Conservation (phyloP, 176 grass and related monocot species). For the Poa pratensis region DNA sequence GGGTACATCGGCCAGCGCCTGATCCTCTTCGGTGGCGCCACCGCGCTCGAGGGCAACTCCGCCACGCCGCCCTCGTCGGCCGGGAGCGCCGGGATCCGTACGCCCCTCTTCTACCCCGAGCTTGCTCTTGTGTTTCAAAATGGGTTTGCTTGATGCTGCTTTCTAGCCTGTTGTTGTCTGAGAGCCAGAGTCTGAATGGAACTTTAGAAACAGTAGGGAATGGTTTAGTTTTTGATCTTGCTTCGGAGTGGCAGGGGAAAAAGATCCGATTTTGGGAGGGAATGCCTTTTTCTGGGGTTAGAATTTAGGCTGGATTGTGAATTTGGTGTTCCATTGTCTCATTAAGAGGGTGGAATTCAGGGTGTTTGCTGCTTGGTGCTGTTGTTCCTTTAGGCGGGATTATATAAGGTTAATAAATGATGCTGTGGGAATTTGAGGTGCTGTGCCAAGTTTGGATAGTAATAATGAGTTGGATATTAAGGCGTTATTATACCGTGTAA, state of each 20-base stretch:
- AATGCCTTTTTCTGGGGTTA: neutral
- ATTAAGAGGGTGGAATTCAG: neutral
- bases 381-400: neutral
- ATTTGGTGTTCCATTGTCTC: neutral
- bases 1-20: conserved; percentile 68
- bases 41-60: conserved; percentile 84
- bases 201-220: neutral
- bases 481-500: neutral
- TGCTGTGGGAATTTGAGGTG: neutral
- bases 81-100: conserved; percentile 90
- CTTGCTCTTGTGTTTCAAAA: neutral
- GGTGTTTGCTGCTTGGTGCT: neutral
- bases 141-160: neutral
- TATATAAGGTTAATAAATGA: conserved; percentile 28
- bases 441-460: neutral
- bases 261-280: neutral
- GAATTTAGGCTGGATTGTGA: neutral
- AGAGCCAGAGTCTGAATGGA: neutral
- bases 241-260: neutral
- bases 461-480: conserved; percentile 21
- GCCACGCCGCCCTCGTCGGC: conserved; percentile 68
- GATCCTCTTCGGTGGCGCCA: conserved; percentile 89
- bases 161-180: neutral
- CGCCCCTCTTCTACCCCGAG: neutral
- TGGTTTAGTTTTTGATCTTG: neutral